These are phyloP conservation scores for Epichloe bromicola DNA, from an alignment of 2,329 filamentous ascomycete species.

Conservation along the genomic window DNA sequence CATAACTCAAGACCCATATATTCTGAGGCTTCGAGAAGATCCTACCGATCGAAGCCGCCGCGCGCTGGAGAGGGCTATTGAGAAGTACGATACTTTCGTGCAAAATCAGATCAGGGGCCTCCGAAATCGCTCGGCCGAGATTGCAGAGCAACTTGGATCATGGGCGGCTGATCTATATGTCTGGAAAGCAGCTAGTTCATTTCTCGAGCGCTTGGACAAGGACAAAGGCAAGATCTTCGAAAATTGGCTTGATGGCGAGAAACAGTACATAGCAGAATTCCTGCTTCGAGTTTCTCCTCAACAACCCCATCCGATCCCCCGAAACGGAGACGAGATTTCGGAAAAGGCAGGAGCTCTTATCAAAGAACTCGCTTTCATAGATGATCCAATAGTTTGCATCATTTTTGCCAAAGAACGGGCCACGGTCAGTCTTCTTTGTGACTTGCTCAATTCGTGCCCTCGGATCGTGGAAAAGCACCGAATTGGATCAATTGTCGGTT, in stretches of 20 bases:
- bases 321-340: conserved; percentile 27
- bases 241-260: conserved; percentile 36
- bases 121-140: conserved; percentile 31
- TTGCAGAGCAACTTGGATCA: conserved; percentile 46
- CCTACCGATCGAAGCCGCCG: conserved; percentile 27
- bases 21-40: conserved; percentile 32
- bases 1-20: conserved; percentile 47
- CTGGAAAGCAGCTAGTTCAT: conserved; percentile 28
- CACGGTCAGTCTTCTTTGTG: conserved; percentile 45
- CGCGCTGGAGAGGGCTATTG: conserved; percentile 24
- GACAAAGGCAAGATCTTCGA: conserved; percentile 17
- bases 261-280: conserved; percentile 38
- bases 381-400: conserved; percentile 40
- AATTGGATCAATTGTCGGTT: conserved; percentile 43
- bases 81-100: conserved; percentile 35
- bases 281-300: conserved; percentile 24
- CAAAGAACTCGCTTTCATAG: conserved; percentile 29
- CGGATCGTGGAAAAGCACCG: conserved; percentile 30
- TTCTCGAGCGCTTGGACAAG: conserved; percentile 13
- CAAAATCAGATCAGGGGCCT: conserved; percentile 45
- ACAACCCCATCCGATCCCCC: conserved; percentile 7
- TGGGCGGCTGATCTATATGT: conserved; percentile 62
- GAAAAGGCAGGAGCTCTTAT: conserved; percentile 46
- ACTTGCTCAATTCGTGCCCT: conserved; percentile 43
- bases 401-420: conserved; percentile 54